phyloP scores from a whole-genome alignment of 2,329 filamentous ascomycete genomes.

The Ophiostoma montium region DNA sequence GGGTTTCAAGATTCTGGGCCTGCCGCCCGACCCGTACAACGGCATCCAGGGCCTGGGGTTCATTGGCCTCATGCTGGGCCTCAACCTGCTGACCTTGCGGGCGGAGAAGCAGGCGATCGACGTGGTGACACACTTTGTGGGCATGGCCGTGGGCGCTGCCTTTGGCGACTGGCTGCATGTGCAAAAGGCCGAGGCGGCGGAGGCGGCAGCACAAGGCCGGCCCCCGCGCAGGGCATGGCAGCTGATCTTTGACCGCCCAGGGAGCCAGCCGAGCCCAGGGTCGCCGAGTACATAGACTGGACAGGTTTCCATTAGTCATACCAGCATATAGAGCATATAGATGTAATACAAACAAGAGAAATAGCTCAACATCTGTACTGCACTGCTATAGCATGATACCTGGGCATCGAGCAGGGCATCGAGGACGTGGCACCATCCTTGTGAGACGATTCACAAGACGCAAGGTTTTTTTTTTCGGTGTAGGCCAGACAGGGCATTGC shows the following conservation, averaged over 20 bases:
- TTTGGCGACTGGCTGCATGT: slow-evolving; percentile 24
- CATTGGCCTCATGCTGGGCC: slow-evolving; percentile 33
- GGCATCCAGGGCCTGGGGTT: slow-evolving; percentile 41
- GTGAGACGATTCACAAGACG: too few relatives aligned
- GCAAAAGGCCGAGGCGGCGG: slow-evolving; percentile 16
- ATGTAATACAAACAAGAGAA: too few relatives aligned
- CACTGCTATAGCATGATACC: too few relatives aligned
- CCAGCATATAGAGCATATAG: too few relatives aligned
- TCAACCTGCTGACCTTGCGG: slow-evolving; percentile 35
- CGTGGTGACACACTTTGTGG: slow-evolving; percentile 37
- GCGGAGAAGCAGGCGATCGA: slow-evolving; percentile 32
- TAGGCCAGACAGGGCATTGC: too few relatives aligned
- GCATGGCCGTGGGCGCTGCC: slow-evolving; percentile 32
- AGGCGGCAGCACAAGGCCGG: slow-evolving; percentile 7
- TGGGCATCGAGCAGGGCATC: too few relatives aligned
- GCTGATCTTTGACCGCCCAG: background rate
- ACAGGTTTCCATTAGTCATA: too few relatives aligned
- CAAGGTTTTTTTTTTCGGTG: too few relatives aligned
- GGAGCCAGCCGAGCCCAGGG: too few relatives aligned
- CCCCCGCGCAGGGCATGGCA: slow-evolving; percentile 6
- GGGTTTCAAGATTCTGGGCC: slow-evolving; percentile 41
- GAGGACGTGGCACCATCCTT: too few relatives aligned
- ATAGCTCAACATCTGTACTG: too few relatives aligned
- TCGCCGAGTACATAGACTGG: too few relatives aligned
- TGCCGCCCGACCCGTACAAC: slow-evolving; percentile 37